Evolutionary conservation across 352 stramenopile genomes (phyloP), one percentile per base, ranked within the genome.

Genomic region (Phytophthora kernoviae): DNA sequence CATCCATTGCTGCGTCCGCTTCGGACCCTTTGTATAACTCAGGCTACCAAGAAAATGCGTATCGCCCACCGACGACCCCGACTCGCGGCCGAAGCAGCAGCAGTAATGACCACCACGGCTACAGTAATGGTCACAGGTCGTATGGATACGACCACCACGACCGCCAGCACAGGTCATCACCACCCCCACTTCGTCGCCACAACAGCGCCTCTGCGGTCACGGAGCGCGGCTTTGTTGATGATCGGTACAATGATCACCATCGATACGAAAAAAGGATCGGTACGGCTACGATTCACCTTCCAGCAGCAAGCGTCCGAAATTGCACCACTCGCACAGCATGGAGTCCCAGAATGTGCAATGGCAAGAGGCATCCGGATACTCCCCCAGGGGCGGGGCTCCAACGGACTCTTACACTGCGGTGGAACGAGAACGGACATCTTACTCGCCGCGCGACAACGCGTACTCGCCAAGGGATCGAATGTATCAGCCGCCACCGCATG

Each of bases 261-360:
- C 49, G 54, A 10, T 61, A 64, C 42, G 40, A 59, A 46, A 62
- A 18, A 58, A 43, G 21, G 57, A 65, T 24, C 62, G 48, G 26
- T 78, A 65, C n/a, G 58, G 56, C 17, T 22, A 55, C 39, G 53
- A 60, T 5, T 77, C 59, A 9, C 59, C 67, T 27, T 69, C 58
- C 26, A 70, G 45, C 20, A 71, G 43, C 36, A 91, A 91, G 68
- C 72, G 82, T 7, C 61, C 76, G 4, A 86, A 85, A 58, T 65
- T 92, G 24, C 57, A 84, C 36, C 82, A 92, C 34, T 74, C 80
- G 41, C 79, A 89, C 54, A 89, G 78, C 44, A 62, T 84, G 58
- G 80, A 81, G 30, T 65, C 65, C 0, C 71, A 80, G 26, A 77
- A 85, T 44, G 64, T 72, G 18, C 62, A 79, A 37, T 75, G 67